These are phyloP conservation scores for Anethum foeniculum DNA, from an alignment of 140 eudicot genomes.

Conservation along the genomic window DNA sequence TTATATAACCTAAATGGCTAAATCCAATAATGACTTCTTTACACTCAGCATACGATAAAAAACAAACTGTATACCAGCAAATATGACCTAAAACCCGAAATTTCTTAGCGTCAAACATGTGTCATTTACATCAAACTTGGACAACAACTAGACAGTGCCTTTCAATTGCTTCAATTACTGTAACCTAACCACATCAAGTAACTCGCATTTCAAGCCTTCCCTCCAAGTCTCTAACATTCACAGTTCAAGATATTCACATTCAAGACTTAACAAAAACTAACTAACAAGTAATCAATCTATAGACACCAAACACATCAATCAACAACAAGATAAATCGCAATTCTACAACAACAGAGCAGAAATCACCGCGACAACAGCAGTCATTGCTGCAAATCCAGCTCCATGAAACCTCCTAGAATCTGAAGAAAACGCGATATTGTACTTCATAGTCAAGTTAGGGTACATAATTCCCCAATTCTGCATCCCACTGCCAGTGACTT, in stretches of 20 bases:
- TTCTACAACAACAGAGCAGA: neutral
- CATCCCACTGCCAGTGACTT: neutral
- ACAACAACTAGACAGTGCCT: neutral
- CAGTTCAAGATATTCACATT: neutral
- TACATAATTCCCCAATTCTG: conserved; percentile 60
- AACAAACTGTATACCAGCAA: neutral
- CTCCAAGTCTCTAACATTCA: neutral
- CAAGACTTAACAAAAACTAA: neutral
- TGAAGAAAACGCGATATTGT: conserved; percentile 33
- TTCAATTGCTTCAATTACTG: neutral
- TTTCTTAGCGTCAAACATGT: neutral
- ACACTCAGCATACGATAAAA: neutral
- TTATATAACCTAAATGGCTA: neutral
- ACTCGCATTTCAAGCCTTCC: neutral
- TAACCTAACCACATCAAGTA: neutral
- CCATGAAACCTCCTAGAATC: neutral
- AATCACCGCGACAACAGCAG: neutral
- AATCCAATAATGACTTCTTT: neutral
- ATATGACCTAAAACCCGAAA: conserved; percentile 1
- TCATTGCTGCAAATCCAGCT: neutral
- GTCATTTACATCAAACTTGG: neutral
- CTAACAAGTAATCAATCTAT: neutral
- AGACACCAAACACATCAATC: neutral
- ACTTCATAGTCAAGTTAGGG: conserved; percentile 68
- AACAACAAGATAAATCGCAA: conserved; percentile 3